These are phyloP conservation scores for Mortierella sp. DNA, from an alignment of 371 early-diverging fungal species.

Conservation along the genomic window DNA sequence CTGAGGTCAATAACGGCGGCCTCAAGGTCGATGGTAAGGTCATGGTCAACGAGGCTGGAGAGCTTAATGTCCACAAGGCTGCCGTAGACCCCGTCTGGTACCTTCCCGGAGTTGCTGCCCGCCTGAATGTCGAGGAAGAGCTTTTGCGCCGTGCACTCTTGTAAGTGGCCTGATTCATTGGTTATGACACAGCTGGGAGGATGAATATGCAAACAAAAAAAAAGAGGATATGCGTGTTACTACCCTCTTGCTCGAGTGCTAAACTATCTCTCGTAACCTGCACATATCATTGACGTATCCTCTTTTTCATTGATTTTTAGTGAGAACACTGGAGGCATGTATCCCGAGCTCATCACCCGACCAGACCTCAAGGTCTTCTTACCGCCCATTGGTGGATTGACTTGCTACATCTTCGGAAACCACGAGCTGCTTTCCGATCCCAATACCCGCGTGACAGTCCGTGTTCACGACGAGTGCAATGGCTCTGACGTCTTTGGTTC, in stretches of 20 bases:
- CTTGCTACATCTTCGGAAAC: conserved; percentile 95
- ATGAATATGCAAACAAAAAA: not conserved
- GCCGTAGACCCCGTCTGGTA: conserved; percentile 98
- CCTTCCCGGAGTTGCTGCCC: conserved; percentile 92
- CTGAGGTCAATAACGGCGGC: conserved; percentile 73
- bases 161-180: conserved; percentile 17
- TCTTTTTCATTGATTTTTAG: conserved; percentile 28
- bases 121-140: conserved; percentile 92
- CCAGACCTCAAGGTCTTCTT: conserved; percentile 96
- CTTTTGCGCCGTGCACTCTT: conserved; percentile 91
- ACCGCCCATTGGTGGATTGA: conserved; percentile 97
- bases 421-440: conserved; percentile 88
- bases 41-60: conserved; percentile 85
- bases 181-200: not conserved
- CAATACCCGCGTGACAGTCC: conserved; percentile 86
- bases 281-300: not conserved
- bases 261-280: not conserved
- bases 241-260: not conserved
- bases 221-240: not conserved
- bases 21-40: conserved; percentile 88
- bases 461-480: conserved; percentile 96
- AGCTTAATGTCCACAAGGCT: conserved; percentile 93
- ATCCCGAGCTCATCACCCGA: conserved; percentile 95
- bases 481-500: conserved; percentile 98
- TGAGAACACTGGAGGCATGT: conserved; percentile 95